A percentile compares a stretch with the other conserved stretches of the same genome.
Conservation (phyloP, 2,329 filamentous ascomycete genomes). For the Pseudogymnoascus sp. region DNA sequence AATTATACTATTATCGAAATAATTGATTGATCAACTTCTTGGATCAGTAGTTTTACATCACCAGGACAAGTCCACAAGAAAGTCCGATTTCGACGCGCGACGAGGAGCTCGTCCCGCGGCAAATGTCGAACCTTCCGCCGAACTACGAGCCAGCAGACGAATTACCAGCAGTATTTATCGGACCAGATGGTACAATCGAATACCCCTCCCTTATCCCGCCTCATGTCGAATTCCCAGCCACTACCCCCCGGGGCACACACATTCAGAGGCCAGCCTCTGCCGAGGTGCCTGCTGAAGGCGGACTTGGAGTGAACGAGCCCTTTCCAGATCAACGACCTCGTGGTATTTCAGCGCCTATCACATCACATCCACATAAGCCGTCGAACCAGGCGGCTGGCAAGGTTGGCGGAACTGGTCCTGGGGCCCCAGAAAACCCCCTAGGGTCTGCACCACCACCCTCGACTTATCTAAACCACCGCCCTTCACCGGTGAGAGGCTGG, state of each 20-base stretch:
- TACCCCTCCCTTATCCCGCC: neutral
- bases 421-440: too few species aligned
- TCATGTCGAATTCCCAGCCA: neutral
- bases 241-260: neutral
- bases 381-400: neutral
- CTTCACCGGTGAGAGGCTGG: neutral
- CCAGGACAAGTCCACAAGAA: neutral
- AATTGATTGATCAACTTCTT: neutral
- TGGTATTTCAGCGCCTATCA: neutral
- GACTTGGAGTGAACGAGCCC: neutral
- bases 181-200: constrained; percentile 5
- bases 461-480: neutral
- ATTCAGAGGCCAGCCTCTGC: neutral
- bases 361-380: neutral
- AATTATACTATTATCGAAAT: neutral
- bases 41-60: neutral
- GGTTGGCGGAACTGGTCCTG: neutral
- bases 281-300: neutral
- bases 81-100: neutral
- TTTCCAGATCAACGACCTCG: neutral
- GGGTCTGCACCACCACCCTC: neutral
- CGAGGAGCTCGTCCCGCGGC: neutral
- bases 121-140: constrained; percentile 1
- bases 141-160: constrained; percentile 7
- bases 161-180: neutral